A percentile compares a stretch with the other conserved stretches of the same genome.
phyloP scores from a whole-genome alignment of 192 early-diverging fungal species.

The Backusella mclennaniae region DNA sequence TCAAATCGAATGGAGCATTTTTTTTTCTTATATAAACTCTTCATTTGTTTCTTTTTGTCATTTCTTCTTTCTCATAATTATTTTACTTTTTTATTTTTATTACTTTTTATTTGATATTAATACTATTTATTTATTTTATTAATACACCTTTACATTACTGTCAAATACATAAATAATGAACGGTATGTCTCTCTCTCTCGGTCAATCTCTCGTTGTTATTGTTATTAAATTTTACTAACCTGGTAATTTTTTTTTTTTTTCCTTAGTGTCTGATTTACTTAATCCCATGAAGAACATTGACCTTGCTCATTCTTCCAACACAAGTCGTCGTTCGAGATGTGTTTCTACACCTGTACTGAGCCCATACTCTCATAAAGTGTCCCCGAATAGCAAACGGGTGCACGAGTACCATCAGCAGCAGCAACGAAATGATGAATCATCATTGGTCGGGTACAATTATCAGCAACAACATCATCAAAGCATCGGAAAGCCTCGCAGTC shows the following conservation, averaged over 20 bases:
- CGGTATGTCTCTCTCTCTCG: neutral
- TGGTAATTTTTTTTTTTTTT: neutral
- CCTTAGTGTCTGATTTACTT: constrained; percentile 8
- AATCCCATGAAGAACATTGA: neutral
- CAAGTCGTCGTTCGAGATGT: neutral
- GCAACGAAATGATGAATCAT: neutral
- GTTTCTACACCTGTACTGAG: neutral
- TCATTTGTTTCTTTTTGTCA: neutral
- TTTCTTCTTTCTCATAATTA: neutral
- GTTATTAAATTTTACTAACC: neutral
- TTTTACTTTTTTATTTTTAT: neutral
- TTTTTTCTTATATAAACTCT: neutral
- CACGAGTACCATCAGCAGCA: neutral
- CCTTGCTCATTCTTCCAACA: neutral
- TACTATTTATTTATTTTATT: neutral
- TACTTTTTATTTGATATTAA: neutral
- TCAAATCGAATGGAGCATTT: neutral
- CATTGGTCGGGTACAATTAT: neutral
- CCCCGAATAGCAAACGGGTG: neutral
- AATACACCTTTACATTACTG: neutral
- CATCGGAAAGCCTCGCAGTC: constrained; percentile 30
- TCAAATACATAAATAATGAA: neutral
- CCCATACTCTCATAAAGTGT: neutral
- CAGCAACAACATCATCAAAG: neutral
- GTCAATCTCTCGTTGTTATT: neutral